Percentiles rank a stretch among this genome's conserved stretches.
Conservation (phyloP, 2,329 filamentous ascomycete genomes). For the Sarocladium oryzae region DNA sequence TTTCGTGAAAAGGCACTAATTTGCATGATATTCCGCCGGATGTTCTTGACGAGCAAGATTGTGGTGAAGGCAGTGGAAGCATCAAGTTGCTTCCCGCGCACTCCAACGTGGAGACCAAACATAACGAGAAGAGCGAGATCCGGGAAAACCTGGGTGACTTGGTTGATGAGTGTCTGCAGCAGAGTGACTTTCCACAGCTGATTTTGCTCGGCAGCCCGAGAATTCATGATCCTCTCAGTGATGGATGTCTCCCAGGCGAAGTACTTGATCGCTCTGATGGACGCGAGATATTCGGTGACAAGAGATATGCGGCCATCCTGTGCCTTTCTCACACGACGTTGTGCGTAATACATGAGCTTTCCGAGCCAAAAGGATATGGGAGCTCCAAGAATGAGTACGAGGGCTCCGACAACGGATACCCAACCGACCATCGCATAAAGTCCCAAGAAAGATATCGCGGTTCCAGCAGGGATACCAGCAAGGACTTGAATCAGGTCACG, state of each 20-base stretch:
- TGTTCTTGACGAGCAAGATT: constrained; percentile 44
- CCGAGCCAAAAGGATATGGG: constrained; percentile 46
- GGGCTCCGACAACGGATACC: constrained; percentile 46
- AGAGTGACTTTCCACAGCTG: constrained; percentile 48
- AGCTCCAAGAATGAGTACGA: constrained; percentile 38
- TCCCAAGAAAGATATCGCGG: constrained; percentile 40
- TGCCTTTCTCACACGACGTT: constrained; percentile 46
- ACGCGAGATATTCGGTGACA: constrained; percentile 50
- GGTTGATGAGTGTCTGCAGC: constrained; percentile 37
- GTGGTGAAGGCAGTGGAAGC: constrained; percentile 54
- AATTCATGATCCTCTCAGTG: constrained; percentile 41
- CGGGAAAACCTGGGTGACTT: constrained; percentile 46
- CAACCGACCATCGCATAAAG: constrained; percentile 48
- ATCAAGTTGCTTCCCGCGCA: constrained; percentile 40
- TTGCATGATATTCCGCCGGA: constrained; percentile 46
- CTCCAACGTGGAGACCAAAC: constrained; percentile 44
- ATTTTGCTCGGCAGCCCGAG: constrained; percentile 45
- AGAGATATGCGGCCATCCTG: constrained; percentile 52
- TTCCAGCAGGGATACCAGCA: constrained; percentile 40
- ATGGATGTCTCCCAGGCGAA: constrained; percentile 54
- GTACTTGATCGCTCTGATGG: constrained; percentile 54
- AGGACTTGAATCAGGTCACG: constrained; percentile 43
- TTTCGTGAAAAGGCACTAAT: constrained; percentile 35
- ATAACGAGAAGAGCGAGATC: constrained; percentile 46
- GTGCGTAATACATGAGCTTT: constrained; percentile 41